These are phyloP conservation scores for Neoboletus subvelutipes DNA, from an alignment of 768 basidiomycete species.

Conservation along the genomic window DNA sequence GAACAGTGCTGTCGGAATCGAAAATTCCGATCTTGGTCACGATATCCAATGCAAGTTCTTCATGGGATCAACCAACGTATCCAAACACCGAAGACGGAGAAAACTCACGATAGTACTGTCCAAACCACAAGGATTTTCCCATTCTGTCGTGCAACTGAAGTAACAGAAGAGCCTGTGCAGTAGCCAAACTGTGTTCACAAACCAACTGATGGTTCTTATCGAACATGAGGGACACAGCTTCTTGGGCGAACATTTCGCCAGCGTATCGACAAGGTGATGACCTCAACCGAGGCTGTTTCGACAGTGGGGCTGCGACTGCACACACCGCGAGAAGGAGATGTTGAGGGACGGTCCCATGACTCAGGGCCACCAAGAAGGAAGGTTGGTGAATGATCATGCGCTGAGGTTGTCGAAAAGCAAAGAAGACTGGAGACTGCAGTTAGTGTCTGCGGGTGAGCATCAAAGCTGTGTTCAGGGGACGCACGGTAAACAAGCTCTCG, in stretches of 20 bases:
- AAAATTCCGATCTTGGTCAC: conserved; percentile 66
- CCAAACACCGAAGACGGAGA: background rate
- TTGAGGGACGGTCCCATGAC: conserved; percentile 63
- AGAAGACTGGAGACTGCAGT: conserved; percentile 56
- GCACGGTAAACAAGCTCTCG: conserved; percentile 74
- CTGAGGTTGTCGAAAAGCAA: conserved; percentile 77
- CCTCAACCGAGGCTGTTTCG: conserved; percentile 61
- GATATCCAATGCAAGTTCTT: conserved; percentile 63
- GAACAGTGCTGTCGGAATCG: conserved; percentile 57
- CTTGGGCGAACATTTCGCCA: conserved; percentile 52
- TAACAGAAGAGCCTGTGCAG: conserved; percentile 74
- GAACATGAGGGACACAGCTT: conserved; percentile 68
- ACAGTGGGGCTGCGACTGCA: conserved; percentile 75
- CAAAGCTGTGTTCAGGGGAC: conserved; percentile 23
- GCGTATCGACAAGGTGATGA: conserved; percentile 55
- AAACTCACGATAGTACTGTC: conserved; percentile 32
- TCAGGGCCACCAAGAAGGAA: conserved; percentile 65
- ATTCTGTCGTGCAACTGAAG: conserved; percentile 66
- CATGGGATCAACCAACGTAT: conserved; percentile 24
- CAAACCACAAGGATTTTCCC: conserved; percentile 36
- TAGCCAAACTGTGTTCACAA: conserved; percentile 62
- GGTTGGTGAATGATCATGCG: conserved; percentile 78
- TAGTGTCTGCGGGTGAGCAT: background rate
- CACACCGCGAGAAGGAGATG: conserved; percentile 74
- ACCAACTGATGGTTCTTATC: conserved; percentile 60